phyloP scores from a whole-genome alignment of 2,329 filamentous ascomycete species.

The Arthrobotrys iridis region DNA sequence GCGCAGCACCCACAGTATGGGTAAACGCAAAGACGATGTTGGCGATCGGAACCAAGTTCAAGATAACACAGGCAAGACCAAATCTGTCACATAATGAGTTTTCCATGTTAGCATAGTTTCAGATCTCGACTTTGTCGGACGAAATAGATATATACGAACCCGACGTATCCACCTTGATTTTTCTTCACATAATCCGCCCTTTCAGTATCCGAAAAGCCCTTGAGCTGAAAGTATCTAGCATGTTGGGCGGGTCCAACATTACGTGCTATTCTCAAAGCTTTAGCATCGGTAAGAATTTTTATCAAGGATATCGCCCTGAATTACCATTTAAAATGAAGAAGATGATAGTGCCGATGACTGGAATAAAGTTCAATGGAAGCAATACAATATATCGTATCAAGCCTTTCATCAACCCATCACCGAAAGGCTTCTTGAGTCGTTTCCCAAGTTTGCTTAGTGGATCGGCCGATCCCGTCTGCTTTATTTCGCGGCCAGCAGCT shows the following conservation, averaged over 20 bases:
- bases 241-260: conserved; percentile 68
- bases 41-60: conserved; percentile 84
- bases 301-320: not conserved
- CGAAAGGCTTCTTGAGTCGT: conserved; percentile 68
- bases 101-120: conserved; percentile 55
- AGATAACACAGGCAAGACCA: conserved; percentile 75
- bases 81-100: conserved; percentile 70
- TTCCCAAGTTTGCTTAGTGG: conserved; percentile 69
- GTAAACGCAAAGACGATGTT: conserved; percentile 90
- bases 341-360: conserved; percentile 81
- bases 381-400: conserved; percentile 84
- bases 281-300: not conserved
- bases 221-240: conserved; percentile 86
- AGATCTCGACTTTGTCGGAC: not conserved
- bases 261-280: conserved; percentile 59
- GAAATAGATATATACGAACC: conserved; percentile 64
- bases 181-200: conserved; percentile 75
- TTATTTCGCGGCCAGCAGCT: conserved; percentile 77
- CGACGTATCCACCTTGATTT: conserved; percentile 79
- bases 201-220: conserved; percentile 76
- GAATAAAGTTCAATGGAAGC: conserved; percentile 91
- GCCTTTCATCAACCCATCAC: conserved; percentile 67
- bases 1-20: conserved; percentile 87
- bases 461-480: conserved; percentile 62
- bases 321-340: conserved; percentile 81